Conservation (phyloP, 129 eudicot species). For the Calendula officinalis region DNA sequence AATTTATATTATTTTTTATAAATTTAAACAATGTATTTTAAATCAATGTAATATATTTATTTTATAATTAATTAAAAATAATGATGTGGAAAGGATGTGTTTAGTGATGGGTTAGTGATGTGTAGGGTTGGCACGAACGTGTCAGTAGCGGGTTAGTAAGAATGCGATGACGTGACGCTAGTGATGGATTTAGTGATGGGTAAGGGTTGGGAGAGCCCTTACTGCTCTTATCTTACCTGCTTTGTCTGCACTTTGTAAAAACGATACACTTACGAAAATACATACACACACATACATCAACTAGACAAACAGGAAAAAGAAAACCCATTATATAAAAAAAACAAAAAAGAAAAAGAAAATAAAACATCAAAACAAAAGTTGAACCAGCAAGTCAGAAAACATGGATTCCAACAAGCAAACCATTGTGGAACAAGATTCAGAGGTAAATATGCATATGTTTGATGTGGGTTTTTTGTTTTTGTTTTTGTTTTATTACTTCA, state of each 20-base stretch:
- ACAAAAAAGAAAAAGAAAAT: background rate
- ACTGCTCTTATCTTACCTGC: constrained; percentile 22
- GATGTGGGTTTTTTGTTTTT: constrained; percentile 14
- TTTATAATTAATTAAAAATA: too few species aligned
- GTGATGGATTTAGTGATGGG: too few species aligned
- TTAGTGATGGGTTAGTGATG: too few species aligned
- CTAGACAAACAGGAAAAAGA: constrained; percentile 21
- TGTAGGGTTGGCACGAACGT: too few species aligned
- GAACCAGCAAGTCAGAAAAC: constrained; percentile 30
- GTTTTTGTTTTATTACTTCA: constrained; percentile 23
- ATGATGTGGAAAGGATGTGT: too few species aligned
- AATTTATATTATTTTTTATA: too few species aligned
- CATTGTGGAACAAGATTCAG: constrained; percentile 37
- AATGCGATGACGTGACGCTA: too few species aligned
- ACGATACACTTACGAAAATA: background rate
- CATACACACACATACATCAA: background rate
- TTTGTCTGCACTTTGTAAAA: constrained; percentile 10
- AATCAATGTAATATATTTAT: too few species aligned
- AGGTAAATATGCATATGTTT: constrained; percentile 25
- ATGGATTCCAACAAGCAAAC: constrained; percentile 38
- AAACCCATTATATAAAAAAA: background rate
- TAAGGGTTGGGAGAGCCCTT: too few species aligned
- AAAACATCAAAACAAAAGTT: constrained; percentile 33
- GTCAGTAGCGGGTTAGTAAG: too few species aligned
- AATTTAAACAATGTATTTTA: too few species aligned